phyloP scores from a whole-genome alignment of 192 early-diverging fungal species.

The Coemansia nantahalensis region DNA sequence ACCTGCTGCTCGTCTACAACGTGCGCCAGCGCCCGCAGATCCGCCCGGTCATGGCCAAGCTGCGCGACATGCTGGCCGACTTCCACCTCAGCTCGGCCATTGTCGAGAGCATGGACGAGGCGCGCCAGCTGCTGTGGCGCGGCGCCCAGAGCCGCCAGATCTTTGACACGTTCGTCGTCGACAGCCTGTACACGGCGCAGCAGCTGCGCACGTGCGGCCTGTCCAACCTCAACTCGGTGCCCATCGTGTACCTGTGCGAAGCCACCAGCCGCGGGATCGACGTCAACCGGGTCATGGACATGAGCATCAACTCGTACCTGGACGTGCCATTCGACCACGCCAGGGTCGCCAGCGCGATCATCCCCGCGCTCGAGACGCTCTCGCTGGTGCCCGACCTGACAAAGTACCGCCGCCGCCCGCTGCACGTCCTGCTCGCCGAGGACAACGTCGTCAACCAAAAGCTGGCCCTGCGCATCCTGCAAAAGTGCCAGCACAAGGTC shows the following conservation, averaged over 20 bases:
- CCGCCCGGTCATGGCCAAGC: conserved; percentile 20
- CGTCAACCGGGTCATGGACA: conserved; percentile 54
- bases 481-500: conserved; percentile 74
- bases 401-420: conserved; percentile 58
- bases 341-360: conserved; percentile 66
- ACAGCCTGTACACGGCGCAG: conserved; percentile 59
- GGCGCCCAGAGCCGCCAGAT: conserved; percentile 33
- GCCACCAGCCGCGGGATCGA: conserved; percentile 19
- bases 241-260: conserved; percentile 65
- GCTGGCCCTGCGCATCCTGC: conserved; percentile 69
- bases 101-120: conserved; percentile 31
- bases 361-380: conserved; percentile 70
- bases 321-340: conserved; percentile 60
- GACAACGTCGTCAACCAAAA: conserved; percentile 89
- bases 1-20: conserved; percentile 66
- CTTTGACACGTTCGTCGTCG: conserved; percentile 70
- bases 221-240: conserved; percentile 60
- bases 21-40: conserved; percentile 39
- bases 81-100: conserved; percentile 58
- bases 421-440: conserved; percentile 79
- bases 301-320: conserved; percentile 69
- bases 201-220: conserved; percentile 54
- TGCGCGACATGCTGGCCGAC: conserved; percentile 52
- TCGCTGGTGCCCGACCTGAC: conserved; percentile 61
- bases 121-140: conserved; percentile 36